Base-by-base conservation (phyloP, 1,139 yeast species). In the Casaregolazyma suthepensis region DNA sequence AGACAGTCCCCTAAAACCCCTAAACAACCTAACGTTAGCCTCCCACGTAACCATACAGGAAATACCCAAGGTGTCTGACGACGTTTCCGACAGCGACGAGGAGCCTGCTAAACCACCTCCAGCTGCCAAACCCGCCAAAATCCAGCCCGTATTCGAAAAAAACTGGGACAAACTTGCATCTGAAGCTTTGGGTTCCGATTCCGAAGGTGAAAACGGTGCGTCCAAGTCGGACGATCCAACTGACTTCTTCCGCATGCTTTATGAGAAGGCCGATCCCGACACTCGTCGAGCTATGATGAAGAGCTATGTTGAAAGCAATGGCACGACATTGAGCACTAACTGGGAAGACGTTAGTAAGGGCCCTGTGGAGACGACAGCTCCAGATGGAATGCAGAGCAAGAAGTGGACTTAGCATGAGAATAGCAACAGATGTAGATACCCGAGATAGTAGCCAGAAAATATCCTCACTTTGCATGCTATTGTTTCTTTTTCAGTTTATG, bases 251-350 rank as follows among this genome's bases (percentile, higher is more conserved):
- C 79, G 82, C 59, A 77, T 81, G 57, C 68, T 94, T 12, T 94
- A 86, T 71, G 78, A 79, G 43, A 83, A 79, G 59, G 94, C 96
- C 0, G 96, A 90, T 65, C 95, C 87, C 10, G 96, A 93, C 64
- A 85, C 96, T 0, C 77, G 76, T 61, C 77, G 95, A 55, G 99
- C 99, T 1, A 94, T 94, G 98, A 87, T 89, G 94, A 94, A 94
- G 71, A 88, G 96, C 52, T 93, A 81, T 64, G 76, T 82, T n/a
- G 97, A 94, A 70, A 87, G 96, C 61, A 87, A 87, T 60, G 99
- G 99, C 18, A 94, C 99, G 0, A 83, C 95, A 1, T 74, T 94
- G 57, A 88, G 96, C 50, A 94, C 99, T 5, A 87, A 88, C 66
- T 94, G 99, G 99, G 79, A 74, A n/a, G 96, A 89, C 57, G 98